Conservation (phyloP, 2,329 filamentous ascomycete species). For the Exutisphaerella laricina region DNA sequence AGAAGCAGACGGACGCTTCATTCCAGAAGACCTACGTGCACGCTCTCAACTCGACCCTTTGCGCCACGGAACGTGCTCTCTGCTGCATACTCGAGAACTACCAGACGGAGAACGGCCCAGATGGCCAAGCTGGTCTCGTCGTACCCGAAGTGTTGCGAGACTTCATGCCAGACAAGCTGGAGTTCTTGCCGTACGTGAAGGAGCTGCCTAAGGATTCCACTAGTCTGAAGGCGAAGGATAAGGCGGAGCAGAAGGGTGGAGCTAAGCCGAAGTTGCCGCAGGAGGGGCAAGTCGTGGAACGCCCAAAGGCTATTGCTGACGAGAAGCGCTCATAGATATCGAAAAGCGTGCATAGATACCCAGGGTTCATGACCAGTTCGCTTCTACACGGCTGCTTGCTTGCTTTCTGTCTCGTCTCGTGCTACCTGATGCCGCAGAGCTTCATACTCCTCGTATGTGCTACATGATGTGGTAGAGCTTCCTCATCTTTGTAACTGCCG, state of each 20-base stretch:
- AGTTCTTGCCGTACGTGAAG: slow-evolving; percentile 83
- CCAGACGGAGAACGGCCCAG: slow-evolving; percentile 65
- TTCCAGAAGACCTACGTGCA: slow-evolving; percentile 91
- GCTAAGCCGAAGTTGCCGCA: slow-evolving; percentile 25
- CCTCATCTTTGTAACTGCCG: too few relatives aligned
- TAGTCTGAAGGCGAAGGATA: slow-evolving; percentile 49
- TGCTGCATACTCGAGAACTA: slow-evolving; percentile 98
- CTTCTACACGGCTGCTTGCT: too few relatives aligned
- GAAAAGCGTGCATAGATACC: neutral
- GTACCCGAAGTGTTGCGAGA: slow-evolving; percentile 80
- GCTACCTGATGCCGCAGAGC: too few relatives aligned
- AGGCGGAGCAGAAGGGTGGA: slow-evolving; percentile 20
- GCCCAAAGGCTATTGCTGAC: slow-evolving; percentile 31
- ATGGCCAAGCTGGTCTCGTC: slow-evolving; percentile 51
- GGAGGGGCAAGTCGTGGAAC: slow-evolving; percentile 31
- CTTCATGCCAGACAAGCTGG: slow-evolving; percentile 83
- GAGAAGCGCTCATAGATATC: slow-evolving; percentile 21
- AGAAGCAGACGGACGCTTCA: slow-evolving; percentile 69
- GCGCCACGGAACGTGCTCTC: slow-evolving; percentile 83
- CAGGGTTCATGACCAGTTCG: too few relatives aligned
- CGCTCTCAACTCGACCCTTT: slow-evolving; percentile 82
- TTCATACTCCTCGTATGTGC: too few relatives aligned
- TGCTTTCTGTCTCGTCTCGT: too few relatives aligned
- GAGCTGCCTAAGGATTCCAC: slow-evolving; percentile 74
- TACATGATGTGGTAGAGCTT: too few relatives aligned